Percentiles rank a stretch among this genome's conserved stretches.
phyloP scores from a whole-genome alignment of 176 grass and related monocot species.

The Triticum aestivum region DNA sequence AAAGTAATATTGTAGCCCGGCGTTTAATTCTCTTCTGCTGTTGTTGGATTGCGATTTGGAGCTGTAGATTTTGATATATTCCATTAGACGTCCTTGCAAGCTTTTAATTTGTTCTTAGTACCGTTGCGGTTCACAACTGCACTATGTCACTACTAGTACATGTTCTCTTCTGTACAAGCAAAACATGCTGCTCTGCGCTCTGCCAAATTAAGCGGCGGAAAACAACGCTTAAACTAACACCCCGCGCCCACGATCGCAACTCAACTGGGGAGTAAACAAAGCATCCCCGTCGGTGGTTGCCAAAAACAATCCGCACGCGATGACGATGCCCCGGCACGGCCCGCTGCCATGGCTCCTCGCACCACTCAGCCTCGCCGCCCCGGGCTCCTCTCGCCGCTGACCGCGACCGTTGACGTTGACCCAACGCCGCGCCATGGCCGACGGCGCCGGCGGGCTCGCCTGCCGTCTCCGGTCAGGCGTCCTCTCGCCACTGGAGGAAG shows the following conservation, averaged over 20 bases:
- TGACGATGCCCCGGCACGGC: too few relatives aligned
- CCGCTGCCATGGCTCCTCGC: slow-evolving; percentile 28
- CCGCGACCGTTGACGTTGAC: neutral
- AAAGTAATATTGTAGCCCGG: neutral
- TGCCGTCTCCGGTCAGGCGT: slow-evolving; percentile 19
- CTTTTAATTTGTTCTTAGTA: neutral
- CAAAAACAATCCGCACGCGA: neutral
- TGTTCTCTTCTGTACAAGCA: neutral
- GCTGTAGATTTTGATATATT: neutral
- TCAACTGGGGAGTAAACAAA: too few relatives aligned
- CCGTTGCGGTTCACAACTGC: neutral
- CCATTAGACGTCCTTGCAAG: neutral
- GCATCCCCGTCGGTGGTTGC: neutral
- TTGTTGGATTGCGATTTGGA: neutral
- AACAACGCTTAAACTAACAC: too few relatives aligned
- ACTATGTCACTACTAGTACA: too few relatives aligned
- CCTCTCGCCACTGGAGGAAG: slow-evolving; percentile 29
- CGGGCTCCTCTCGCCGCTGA: slow-evolving; percentile 11
- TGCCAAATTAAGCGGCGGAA: neutral
- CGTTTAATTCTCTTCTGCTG: neutral
- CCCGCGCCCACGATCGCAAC: neutral
- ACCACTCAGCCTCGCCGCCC: neutral
- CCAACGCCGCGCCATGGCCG: neutral
- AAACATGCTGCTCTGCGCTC: neutral
- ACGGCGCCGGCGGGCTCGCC: slow-evolving; percentile 18